Conservation (phyloP, 1,284 basidiomycete genomes). For the Puccinia coronata region DNA sequence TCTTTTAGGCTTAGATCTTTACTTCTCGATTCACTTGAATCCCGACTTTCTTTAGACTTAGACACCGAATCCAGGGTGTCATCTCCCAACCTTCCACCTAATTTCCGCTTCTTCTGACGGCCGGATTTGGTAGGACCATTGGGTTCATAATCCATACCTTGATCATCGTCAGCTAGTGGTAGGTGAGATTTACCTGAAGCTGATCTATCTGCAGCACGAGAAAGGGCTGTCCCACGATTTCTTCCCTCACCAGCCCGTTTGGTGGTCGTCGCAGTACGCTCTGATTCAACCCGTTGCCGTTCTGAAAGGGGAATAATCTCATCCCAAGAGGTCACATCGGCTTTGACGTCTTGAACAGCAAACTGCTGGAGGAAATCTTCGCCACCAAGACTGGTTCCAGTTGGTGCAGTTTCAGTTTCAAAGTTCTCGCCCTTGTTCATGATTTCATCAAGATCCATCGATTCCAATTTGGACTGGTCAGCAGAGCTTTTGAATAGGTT, state of each 20-base stretch:
- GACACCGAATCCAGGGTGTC: slow-evolving; percentile 68
- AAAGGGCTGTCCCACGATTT: slow-evolving; percentile 66
- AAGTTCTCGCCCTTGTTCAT: slow-evolving; percentile 95
- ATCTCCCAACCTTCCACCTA: slow-evolving; percentile 49
- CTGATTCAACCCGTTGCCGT: slow-evolving; percentile 73
- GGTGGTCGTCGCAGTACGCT: slow-evolving; percentile 64
- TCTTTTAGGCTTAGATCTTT: slow-evolving; percentile 97
- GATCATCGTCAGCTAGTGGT: slow-evolving; percentile 45
- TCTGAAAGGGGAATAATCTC: slow-evolving; percentile 96
- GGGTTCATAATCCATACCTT: slow-evolving; percentile 60
- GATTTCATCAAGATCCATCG: slow-evolving; percentile 99
- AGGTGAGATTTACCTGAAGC: slow-evolving; percentile 61
- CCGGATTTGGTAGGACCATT: slow-evolving; percentile 65
- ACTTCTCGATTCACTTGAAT: slow-evolving; percentile 62
- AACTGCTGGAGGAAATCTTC: slow-evolving; percentile 95
- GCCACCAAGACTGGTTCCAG: slow-evolving; percentile 86
- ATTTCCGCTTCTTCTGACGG: slow-evolving; percentile 51
- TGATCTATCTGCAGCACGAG: slow-evolving; percentile 66
- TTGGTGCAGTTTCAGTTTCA: slow-evolving; percentile 73
- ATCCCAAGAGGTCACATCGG: slow-evolving; percentile 91
- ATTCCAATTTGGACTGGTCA: slow-evolving; percentile 93
- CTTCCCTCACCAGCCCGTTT: slow-evolving; percentile 62
- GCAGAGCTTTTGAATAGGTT: slow-evolving; percentile 99
- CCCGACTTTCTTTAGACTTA: slow-evolving; percentile 29
- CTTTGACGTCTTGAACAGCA: slow-evolving; percentile 95